Evolutionary conservation across 163 green algal genomes (phyloP), one percentile per base, ranked within the genome.

Genomic region (Volvox carteri): DNA sequence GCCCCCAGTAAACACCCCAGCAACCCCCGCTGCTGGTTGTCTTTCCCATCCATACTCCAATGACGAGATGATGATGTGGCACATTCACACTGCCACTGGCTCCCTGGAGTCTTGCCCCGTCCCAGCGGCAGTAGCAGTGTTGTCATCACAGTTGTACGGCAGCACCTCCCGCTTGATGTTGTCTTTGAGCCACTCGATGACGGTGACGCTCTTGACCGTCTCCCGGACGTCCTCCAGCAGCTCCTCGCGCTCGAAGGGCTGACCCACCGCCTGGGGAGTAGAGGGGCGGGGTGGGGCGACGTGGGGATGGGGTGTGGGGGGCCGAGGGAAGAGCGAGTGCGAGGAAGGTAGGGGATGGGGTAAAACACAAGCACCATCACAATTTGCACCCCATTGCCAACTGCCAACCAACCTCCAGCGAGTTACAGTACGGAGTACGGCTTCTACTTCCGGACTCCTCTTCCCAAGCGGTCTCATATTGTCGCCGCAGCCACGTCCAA

Each of bases 141-240:
- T 46, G 12, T 42, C 42, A 46, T 42, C 60, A 35, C 65, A 21
- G 81, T 87, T 60, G 83, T 91, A 94, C 8, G 91, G 91, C 54
- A 91, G 28, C 19, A 92, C 76, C 3, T 78, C 77, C 16, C 88
- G 81, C 80, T 92, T 92, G 16, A 88, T 42, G 76, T 94, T 94
- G 81, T 92, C 91, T 52, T 94, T 94, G 42, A 94, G 72, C 91
- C 91, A 94, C 80, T 94, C 88, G 19, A 90, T 92, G 19, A 94
- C 88, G 19, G 78, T 86, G 0, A 92, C 65, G 41, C 50, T 73
- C 65, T 90, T 91, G 67, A 92, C 77, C 1, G 91, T 91, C 46
- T 90, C 85, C 3, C 60, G 58, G 7, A 86, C 74, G 58, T 90
- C 74, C 2, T 86, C 85, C 56, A 78, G 9, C 56, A 90, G 35